Base-by-base conservation (phyloP, 495 filamentous ascomycete genomes). In the Elasticomyces elasticus region DNA sequence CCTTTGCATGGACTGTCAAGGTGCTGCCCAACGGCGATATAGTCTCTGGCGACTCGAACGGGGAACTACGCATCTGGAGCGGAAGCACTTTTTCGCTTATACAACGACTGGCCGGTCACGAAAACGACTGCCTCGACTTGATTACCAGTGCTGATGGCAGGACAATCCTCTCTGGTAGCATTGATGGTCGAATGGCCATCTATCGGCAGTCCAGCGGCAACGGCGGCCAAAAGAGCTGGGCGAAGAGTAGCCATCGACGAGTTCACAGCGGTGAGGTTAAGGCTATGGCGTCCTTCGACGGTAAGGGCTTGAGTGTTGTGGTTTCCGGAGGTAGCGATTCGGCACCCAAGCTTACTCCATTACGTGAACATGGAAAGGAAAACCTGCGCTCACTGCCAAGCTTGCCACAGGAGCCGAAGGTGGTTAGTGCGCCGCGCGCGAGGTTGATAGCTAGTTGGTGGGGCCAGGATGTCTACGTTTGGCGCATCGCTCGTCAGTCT, bases 221-320 rank as follows among this genome's bases (percentile, higher is more conserved):
- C 35, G 77, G 79, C 47, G 77, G 80, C 46, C 72, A 71, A 27
- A 66, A 66, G 54, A 75, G 85, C 64, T 97, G 94, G 94, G 81
- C 79, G 12, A 88, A 92, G 69, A 71, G 86, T n/a, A 81, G 79
- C 59, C 87, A 94, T 61, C 73, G 82, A 52, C 76, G 89, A 63
- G 86, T 86, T 63, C 94, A 99, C 63, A 77, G 76, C 13, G 89
- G 96, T 64, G 92, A 99, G 73, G 88, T 97, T 58, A 95, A 96
- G 70, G 80, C 90, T 13, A 87, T 99, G 79, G 89, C 89, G 45
- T 80, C 86, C 15, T 97, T 87, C 50, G 81, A 60, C 30, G 50
- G 83, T 17, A 84, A 79, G 50, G 49, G 40, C 20, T 78, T 95
- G 64, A 96, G 88, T 59, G 78, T 97, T 37, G 73, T 94, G 9